Conservation (phyloP, 768 basidiomycete species). For the Macrolepiota albuminosa region DNA sequence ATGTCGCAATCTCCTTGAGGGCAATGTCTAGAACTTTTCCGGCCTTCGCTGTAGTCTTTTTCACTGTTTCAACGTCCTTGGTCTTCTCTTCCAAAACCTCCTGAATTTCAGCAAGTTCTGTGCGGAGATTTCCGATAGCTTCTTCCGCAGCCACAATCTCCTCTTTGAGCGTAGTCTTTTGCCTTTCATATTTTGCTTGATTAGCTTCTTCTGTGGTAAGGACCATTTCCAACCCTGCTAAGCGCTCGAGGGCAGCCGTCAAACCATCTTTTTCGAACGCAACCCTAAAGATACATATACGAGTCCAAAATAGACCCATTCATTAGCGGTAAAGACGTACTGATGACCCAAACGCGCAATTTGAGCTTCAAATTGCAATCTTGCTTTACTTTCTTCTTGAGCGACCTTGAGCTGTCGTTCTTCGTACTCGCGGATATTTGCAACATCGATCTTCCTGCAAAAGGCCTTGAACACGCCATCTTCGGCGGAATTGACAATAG, state of each 20-base stretch:
- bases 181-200: conserved; percentile 47
- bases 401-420: conserved; percentile 85
- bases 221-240: conserved; percentile 48
- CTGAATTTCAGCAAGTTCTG: conserved; percentile 56
- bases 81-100: conserved; percentile 69
- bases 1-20: conserved; percentile 82
- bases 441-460: conserved; percentile 73
- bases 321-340: conserved; percentile 37
- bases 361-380: conserved; percentile 80
- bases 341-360: conserved; percentile 83
- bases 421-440: conserved; percentile 89
- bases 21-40: conserved; percentile 79
- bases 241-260: conserved; percentile 55
- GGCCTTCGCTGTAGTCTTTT: conserved; percentile 64
- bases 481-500: conserved; percentile 70
- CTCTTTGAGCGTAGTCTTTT: conserved; percentile 47
- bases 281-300: conserved; percentile 38
- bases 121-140: conserved; percentile 49
- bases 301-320: neutral
- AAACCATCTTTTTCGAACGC: conserved; percentile 83
- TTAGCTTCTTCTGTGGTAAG: conserved; percentile 49
- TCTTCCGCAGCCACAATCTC: conserved; percentile 60
- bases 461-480: conserved; percentile 74
- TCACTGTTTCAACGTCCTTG: conserved; percentile 70
- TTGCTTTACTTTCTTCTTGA: conserved; percentile 81